Evolutionary conservation across 768 basidiomycete genomes (phyloP), one percentile per base, ranked within the genome.

Genomic region (Auriscalpium microsporum): DNA sequence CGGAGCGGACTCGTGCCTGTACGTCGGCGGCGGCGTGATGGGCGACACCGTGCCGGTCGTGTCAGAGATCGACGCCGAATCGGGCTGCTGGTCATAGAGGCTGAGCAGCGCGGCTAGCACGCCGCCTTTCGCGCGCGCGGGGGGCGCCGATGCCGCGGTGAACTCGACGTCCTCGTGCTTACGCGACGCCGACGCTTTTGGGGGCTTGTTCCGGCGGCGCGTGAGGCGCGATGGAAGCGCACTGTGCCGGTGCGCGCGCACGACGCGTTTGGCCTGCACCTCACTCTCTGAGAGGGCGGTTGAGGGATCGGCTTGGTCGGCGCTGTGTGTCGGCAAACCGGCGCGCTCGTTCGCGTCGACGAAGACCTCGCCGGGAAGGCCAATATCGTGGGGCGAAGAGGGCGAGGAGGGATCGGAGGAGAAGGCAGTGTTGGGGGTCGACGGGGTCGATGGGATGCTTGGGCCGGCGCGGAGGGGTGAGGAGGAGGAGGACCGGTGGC

Each of bases 21-120:
- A 10, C 50, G 11, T 14, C 38, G 50, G 64, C 34, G 64, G 61
- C 9, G 69, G 68, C 1, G 67, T 66, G 4, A 59, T 65, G 19
- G 61, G 61, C 11, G 68, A 68, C 10, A 61, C 44, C 21, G 57
- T 44, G 47, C 63, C 57, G 2, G 68, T 56, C 44, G 54, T 47
- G 36, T 50, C 48, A 6, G 58, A 56, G 3, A 28, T 9, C 11
- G 59, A 59, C 14, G 23, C 56, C 13, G 40, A 44, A 11, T 56
- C 58, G 37, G 56, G 45, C 7, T 74, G 70, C 28, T 70, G 71
- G 60, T 73, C 79, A 63, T 88, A 87, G 21, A 88, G 73, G 17
- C 83, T 75, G 46, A 90, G 71, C 42, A 90, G 67, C 1, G 86
- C 75, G 2, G 84, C 82, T 5, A 90, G 73, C 7, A 90, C 79